Conservation (phyloP, 495 filamentous ascomycete genomes). For the Immersiella caudata region DNA sequence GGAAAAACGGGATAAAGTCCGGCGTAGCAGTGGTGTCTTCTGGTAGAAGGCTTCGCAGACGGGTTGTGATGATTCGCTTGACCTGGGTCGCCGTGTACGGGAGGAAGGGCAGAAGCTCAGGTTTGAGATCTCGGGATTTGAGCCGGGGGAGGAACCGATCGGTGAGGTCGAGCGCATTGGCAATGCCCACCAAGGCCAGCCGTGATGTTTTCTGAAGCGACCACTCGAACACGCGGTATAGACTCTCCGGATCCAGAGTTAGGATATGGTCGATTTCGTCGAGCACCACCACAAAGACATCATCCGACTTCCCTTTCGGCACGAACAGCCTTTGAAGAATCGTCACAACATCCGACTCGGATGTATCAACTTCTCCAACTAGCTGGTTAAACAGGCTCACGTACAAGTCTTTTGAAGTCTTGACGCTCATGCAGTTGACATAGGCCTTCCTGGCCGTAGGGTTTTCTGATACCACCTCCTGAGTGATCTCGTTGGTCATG, state of each 20-base stretch:
- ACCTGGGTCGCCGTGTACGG: conserved; percentile 93
- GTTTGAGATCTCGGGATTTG: conserved; percentile 88
- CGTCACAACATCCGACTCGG: conserved; percentile 58
- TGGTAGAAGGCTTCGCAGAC: conserved; percentile 71
- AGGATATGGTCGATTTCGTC: conserved; percentile 96
- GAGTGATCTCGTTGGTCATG: conserved; percentile 77
- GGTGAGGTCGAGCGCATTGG: conserved; percentile 93
- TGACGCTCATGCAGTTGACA: conserved; percentile 96
- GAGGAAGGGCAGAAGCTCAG: conserved; percentile 85
- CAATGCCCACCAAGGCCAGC: conserved; percentile 86
- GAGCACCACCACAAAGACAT: conserved; percentile 77
- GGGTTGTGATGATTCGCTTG: conserved; percentile 78
- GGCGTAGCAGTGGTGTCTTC: conserved; percentile 43
- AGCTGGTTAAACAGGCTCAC: conserved; percentile 65
- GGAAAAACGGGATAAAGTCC: conserved; percentile 81
- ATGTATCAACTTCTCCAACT: conserved; percentile 40
- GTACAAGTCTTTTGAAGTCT: conserved; percentile 79
- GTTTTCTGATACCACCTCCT: conserved; percentile 53
- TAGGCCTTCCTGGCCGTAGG: conserved; percentile 65
- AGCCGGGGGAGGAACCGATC: conserved; percentile 93
- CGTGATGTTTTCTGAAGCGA: conserved; percentile 76
- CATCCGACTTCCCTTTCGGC: conserved; percentile 56
- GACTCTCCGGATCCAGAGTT: conserved; percentile 77
- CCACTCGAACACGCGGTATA: conserved; percentile 94
- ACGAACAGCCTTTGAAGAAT: conserved; percentile 66